Base-by-base conservation (phyloP, 139 green algal genomes). In the Nannochloris sp. region DNA sequence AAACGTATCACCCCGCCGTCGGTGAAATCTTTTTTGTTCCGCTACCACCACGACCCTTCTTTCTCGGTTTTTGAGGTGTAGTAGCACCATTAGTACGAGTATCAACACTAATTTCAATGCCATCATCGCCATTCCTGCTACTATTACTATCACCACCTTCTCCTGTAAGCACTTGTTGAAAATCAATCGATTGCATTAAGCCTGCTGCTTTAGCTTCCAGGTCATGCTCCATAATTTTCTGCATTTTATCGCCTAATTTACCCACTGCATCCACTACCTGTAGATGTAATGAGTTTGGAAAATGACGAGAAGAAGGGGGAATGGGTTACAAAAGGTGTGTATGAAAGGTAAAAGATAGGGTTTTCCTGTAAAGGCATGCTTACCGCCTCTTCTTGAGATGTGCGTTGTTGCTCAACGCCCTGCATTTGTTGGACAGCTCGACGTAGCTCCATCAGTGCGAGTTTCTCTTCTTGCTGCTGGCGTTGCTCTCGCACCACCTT, bases 401-500 rank as follows among this genome's bases (percentile, higher is more conserved):
- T 55, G 0, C 58, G 27, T 19, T 25, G 13, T 3, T n/a, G 33
- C n/a, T 65, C 36, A 27, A 68, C 29, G 4, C 42, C n/a, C 47
- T 74, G 59, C 58, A 74, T 35, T 9, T 29, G 25, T 35, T 66
- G 27, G 38, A 74, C 31, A 19, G 67, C 46, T 9, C 32, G 30
- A 4, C 68, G 68, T 58, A 71, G 56, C 36, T 67, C 47, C 29
- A 31, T 10, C n/a, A 75, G 60, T n/a, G 48, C 59, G 36, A 56
- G 46, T 42, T 30, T n/a, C 51, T 64, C 64, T 24, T 67, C 39
- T n/a, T 8, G 37, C 8, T 36, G 15, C 19, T 33, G 6, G 13
- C 39, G n/a, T 2, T 67, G 36, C 25, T 59, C 48, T 9, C 54
- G 15, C 13, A 25, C 27, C 23, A 62, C 54, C 12, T 47, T 62